Conservation (phyloP, 2,329 filamentous ascomycete genomes). For the Cladobotryum protrusum region DNA sequence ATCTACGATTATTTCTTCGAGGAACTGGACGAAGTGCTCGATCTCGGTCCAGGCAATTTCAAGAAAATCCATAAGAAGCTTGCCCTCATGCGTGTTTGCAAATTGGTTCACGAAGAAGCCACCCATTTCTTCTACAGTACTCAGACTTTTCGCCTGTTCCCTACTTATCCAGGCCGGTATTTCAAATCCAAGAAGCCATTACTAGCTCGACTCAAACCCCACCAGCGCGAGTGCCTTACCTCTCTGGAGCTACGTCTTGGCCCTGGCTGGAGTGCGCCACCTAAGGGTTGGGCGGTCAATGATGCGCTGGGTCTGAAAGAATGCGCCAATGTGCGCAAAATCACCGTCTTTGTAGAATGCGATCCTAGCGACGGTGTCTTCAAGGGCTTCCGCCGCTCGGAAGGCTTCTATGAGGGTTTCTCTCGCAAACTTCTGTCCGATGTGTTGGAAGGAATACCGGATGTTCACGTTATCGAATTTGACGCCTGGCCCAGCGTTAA, state of each 20-base stretch:
- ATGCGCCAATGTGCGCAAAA: constrained; percentile 49
- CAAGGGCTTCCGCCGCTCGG: constrained; percentile 58
- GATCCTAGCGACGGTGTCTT: constrained; percentile 65
- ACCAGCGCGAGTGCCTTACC: constrained; percentile 54
- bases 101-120: constrained; percentile 56
- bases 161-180: constrained; percentile 55
- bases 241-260: constrained; percentile 65
- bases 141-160: constrained; percentile 60
- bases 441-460: constrained; percentile 52
- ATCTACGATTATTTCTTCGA: constrained; percentile 61
- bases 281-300: constrained; percentile 64
- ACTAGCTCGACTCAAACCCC: constrained; percentile 56
- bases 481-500: constrained; percentile 63
- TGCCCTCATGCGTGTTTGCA: constrained; percentile 54
- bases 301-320: constrained; percentile 57
- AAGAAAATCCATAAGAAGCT: constrained; percentile 55
- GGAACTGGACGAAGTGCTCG: constrained; percentile 49
- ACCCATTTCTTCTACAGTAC: constrained; percentile 60
- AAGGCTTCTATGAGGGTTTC: constrained; percentile 66
- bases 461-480: constrained; percentile 56
- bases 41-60: constrained; percentile 62
- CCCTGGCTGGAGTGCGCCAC: constrained; percentile 66
- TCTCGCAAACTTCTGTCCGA: constrained; percentile 49
- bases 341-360: constrained; percentile 65
- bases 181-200: constrained; percentile 70